These are phyloP conservation scores for Amoeboaphelidium protococcarum DNA, from an alignment of 371 early-diverging fungal species.

Conservation along the genomic window DNA sequence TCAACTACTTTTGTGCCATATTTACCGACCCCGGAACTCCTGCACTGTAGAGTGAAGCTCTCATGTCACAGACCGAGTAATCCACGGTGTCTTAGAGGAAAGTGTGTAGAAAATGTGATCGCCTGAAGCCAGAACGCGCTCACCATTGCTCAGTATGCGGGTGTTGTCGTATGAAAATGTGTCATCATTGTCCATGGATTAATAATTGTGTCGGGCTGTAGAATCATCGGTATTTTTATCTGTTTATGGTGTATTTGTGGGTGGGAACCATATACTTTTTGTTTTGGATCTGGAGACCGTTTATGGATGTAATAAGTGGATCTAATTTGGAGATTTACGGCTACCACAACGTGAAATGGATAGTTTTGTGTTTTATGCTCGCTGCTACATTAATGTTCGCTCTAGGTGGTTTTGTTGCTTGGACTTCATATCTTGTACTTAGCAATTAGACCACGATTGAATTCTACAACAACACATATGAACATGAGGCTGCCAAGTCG, in stretches of 20 bases:
- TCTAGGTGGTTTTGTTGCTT: not conserved
- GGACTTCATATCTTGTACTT: not conserved
- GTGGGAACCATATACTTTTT: conserved; percentile 31
- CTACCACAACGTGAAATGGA: too few species aligned
- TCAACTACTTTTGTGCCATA: not conserved
- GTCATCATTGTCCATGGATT: conserved; percentile 63
- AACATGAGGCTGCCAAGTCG: not conserved
- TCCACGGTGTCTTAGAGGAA: not conserved
- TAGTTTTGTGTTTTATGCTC: too few species aligned
- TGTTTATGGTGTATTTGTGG: conserved; percentile 41
- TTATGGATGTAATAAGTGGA: conserved; percentile 19
- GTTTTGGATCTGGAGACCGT: conserved; percentile 23
- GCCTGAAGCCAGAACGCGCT: conserved; percentile 53
- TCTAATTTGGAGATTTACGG: too few species aligned
- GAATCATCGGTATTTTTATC: conserved; percentile 68
- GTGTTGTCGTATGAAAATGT: conserved; percentile 45
- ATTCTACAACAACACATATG: not conserved
- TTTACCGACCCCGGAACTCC: not conserved
- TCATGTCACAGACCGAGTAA: not conserved
- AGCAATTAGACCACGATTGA: not conserved
- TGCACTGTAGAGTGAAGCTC: not conserved
- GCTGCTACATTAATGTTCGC: too few species aligned
- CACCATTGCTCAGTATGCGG: conserved; percentile 79
- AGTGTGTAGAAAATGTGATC: conserved; percentile 11
- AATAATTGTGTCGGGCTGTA: conserved; percentile 80